Evolutionary conservation across 768 basidiomycete species (phyloP), one percentile per base, ranked within the genome.

Genomic region (Psilocybe subaeruginosa): DNA sequence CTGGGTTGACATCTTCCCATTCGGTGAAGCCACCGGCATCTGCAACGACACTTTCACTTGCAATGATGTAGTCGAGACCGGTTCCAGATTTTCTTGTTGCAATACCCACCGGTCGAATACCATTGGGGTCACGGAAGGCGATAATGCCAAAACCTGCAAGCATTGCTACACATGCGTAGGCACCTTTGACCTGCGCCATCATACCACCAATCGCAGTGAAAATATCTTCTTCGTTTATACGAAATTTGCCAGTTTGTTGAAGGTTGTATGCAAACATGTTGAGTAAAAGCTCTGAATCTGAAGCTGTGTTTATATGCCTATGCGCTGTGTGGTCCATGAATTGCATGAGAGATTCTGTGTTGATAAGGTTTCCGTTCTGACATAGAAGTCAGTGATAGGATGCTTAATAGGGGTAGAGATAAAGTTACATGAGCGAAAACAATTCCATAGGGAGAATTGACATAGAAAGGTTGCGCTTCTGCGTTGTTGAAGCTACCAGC

Each of bases 381-480:
- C 3, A 7, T 23, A 19, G 14, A 35, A 31, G 31, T 62, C 54
- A 54, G 58, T 27, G 16, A 54, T 29, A 27, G 65, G 54, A 61
- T 30, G n/a, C 5, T 64, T 17, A 48, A 49, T 56, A 52, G 51
- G 49, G 35, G 49, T 46, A 11, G 30, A 56, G 51, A 23, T 35
- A 29, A 29, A 80, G 90, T 64, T 73, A 96, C 97, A 81, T 99
- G 97, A 17, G 93, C 97, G 72, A 99, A 91, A 63, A 96, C 94
- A 70, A 99, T 97, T 54, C 97, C 97, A 74, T 99, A 99, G 3
- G 97, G 97, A n/a, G 95, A 97, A 79, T 99, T 99, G 68, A 99
- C 97, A 73, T 99, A 99, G 82, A 99, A 99, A 1, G 97, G 97
- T 72, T 99, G 97, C 7, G 97, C 96, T 73, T 99, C 97, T 9